Conservation (phyloP, 2,329 filamentous ascomycete species). For the Diaporthe citriasiana region DNA sequence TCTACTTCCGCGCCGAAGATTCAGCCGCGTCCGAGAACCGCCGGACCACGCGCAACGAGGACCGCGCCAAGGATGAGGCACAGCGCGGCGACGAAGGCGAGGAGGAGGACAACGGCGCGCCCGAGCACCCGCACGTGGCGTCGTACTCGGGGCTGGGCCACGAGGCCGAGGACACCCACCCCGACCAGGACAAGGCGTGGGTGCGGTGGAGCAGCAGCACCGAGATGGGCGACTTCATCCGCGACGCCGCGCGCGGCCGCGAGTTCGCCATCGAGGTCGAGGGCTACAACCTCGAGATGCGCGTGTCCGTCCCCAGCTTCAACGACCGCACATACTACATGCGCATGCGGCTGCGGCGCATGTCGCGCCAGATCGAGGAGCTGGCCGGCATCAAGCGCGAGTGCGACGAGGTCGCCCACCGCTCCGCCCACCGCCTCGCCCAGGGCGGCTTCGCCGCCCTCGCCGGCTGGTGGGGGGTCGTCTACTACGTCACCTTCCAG, state of each 20-base stretch:
- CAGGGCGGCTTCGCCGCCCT: constrained; percentile 83
- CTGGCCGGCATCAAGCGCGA: constrained; percentile 83
- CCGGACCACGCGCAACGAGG: constrained; percentile 52
- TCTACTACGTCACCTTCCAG: constrained; percentile 79
- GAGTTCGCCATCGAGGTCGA: constrained; percentile 90
- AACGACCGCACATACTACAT: constrained; percentile 92
- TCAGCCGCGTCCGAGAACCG: constrained; percentile 70
- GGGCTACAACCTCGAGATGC: constrained; percentile 74
- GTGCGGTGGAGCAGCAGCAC: constrained; percentile 91
- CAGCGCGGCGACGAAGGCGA: constrained; percentile 35
- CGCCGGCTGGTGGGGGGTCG: constrained; percentile 83
- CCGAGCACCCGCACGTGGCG: constrained; percentile 65
- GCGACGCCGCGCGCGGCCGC: constrained; percentile 85
- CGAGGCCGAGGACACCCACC: constrained; percentile 65
- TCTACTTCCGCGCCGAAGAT: constrained; percentile 86
- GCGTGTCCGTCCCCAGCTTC: constrained; percentile 88
- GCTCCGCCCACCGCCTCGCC: constrained; percentile 82
- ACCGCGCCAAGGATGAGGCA: constrained; percentile 48
- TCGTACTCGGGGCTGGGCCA: constrained; percentile 79
- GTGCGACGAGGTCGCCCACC: constrained; percentile 84
- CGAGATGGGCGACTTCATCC: constrained; percentile 94
- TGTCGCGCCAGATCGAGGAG: constrained; percentile 75
- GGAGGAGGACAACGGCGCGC: constrained; percentile 41
- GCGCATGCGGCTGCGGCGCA: constrained; percentile 80
- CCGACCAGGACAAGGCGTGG: constrained; percentile 65